phyloP scores from a whole-genome alignment of 2,329 filamentous ascomycete genomes.

The Phaeosphaeriaceae sp. region DNA sequence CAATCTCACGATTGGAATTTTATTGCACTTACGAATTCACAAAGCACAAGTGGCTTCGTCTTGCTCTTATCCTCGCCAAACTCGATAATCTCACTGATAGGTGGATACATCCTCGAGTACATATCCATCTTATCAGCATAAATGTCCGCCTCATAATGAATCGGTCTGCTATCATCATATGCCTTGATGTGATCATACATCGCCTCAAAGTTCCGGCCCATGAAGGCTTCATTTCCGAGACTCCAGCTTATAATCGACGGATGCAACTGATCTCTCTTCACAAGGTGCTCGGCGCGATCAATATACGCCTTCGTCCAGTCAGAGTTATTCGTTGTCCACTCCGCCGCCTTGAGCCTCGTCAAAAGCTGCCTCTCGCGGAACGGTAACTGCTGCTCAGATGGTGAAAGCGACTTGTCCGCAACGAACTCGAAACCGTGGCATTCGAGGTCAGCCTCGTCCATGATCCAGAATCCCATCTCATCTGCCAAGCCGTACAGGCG shows the following conservation, averaged over 20 bases:
- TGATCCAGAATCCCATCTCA: conserved; percentile 72
- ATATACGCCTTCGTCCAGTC: conserved; percentile 71
- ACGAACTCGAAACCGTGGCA: conserved; percentile 55
- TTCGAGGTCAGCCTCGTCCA: conserved; percentile 63
- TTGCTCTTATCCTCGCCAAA: conserved; percentile 53
- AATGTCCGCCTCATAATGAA: conserved; percentile 73
- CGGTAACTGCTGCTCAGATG: conserved; percentile 54
- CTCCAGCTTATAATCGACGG: conserved; percentile 77
- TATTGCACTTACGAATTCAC: conserved; percentile 55
- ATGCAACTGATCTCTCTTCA: conserved; percentile 75
- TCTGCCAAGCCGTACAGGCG: conserved; percentile 68
- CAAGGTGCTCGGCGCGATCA: conserved; percentile 70
- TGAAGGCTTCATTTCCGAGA: conserved; percentile 77
- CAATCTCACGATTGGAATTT: neutral
- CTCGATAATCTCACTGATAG: conserved; percentile 59
- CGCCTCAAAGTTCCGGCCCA: conserved; percentile 71
- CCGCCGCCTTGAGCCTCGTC: conserved; percentile 62
- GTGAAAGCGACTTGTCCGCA: conserved; percentile 34
- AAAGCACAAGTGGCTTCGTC: conserved; percentile 65
- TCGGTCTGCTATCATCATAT: conserved; percentile 65
- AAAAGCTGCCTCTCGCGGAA: conserved; percentile 68
- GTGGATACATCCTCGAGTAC: conserved; percentile 73
- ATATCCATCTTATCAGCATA: conserved; percentile 69
- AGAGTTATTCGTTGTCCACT: conserved; percentile 68
- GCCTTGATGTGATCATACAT: conserved; percentile 71